These are phyloP conservation scores for Pichia sp. DNA, from an alignment of 1,139 yeast species.

Conservation along the genomic window DNA sequence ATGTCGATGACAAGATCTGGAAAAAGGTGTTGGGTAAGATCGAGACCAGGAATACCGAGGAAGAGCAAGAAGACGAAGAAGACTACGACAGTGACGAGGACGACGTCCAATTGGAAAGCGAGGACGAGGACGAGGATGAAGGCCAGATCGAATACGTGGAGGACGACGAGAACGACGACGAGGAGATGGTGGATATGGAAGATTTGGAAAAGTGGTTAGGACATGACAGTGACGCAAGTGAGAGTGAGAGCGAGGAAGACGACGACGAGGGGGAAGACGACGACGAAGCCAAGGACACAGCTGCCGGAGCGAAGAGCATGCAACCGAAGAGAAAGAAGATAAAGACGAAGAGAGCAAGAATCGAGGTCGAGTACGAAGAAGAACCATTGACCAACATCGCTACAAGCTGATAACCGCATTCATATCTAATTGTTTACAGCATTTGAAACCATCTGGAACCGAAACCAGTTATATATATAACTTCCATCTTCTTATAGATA, in stretches of 20 bases:
- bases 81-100: conserved; percentile 40
- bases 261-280: conserved; percentile 31
- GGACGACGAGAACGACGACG: conserved; percentile 66
- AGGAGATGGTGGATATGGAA: conserved; percentile 85
- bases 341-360: conserved; percentile 57
- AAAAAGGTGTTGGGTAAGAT: conserved; percentile 81
- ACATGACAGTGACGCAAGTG: conserved; percentile 42
- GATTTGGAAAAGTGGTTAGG: conserved; percentile 89
- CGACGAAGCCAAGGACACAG: conserved; percentile 31
- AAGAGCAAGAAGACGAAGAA: conserved; percentile 44
- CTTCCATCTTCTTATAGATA: background rate
- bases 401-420: conserved; percentile 5
- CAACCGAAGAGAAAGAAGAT: conserved; percentile 37
- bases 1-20: conserved; percentile 95
- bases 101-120: conserved; percentile 32
- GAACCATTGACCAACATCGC: conserved; percentile 33
- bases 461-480: conserved; percentile 4
- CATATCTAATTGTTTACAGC: background rate
- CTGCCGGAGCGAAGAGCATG: conserved; percentile 28
- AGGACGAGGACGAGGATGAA: conserved; percentile 56
- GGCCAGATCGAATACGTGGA: conserved; percentile 86
- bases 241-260: conserved; percentile 28
- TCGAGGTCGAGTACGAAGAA: conserved; percentile 78
- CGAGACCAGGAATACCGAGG: conserved; percentile 46
- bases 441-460: background rate